Evolutionary conservation across 148 eudicot genomes (phyloP).

Genomic region (Heliamphora exappendiculata): DNA sequence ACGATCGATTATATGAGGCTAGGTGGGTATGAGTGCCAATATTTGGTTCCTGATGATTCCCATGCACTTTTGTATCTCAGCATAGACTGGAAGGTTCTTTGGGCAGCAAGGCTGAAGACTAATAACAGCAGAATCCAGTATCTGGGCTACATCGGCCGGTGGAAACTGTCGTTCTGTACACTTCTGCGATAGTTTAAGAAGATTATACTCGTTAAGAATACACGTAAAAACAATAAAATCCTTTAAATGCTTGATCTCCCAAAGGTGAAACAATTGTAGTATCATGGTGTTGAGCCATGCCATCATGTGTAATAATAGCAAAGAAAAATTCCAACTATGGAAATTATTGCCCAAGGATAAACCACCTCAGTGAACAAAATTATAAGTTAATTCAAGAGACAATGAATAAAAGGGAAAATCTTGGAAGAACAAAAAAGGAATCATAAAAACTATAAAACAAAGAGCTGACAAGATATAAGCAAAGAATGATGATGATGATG

Average conservation of each 20-base stretch:
- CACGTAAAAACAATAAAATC: neutral
- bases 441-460: too few species aligned
- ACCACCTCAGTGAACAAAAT: too few species aligned
- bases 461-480: too few species aligned
- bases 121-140: slow-evolving; percentile 74
- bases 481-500: too few species aligned
- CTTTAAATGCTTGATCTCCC: neutral
- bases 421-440: too few species aligned
- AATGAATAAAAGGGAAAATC: too few species aligned
- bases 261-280: neutral
- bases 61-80: slow-evolving; percentile 89
- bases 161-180: slow-evolving; percentile 93
- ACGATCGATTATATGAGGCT: neutral
- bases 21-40: slow-evolving; percentile 85
- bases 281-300: too few species aligned
- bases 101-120: slow-evolving; percentile 73
- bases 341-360: too few species aligned
- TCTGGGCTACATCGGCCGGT: slow-evolving; percentile 85
- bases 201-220: neutral
- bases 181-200: slow-evolving; percentile 48
- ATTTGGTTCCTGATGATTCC: slow-evolving; percentile 86
- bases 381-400: too few species aligned
- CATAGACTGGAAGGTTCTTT: slow-evolving; percentile 63
- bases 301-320: too few species aligned
- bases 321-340: too few species aligned